These are phyloP conservation scores for Alternaria arbusti DNA, from an alignment of 2,329 filamentous ascomycete genomes.

Conservation along the genomic window DNA sequence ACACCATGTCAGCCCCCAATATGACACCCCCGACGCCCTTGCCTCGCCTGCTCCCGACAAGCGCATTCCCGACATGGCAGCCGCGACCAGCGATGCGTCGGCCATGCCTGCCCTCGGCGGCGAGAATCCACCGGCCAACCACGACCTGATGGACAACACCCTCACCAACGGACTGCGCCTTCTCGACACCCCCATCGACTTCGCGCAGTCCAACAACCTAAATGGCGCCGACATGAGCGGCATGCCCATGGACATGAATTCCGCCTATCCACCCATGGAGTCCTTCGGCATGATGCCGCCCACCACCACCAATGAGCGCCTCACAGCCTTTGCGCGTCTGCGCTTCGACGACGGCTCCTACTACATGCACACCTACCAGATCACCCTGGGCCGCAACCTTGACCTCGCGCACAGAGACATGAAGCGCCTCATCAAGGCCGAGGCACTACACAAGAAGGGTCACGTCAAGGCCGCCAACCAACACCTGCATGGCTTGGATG, in stretches of 20 bases:
- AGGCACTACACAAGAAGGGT: slow-evolving; percentile 33
- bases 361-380: slow-evolving; percentile 76
- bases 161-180: slow-evolving; percentile 17
- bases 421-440: slow-evolving; percentile 54
- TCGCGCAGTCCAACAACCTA: slow-evolving; percentile 19
- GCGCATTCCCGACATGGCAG: slow-evolving; percentile 36
- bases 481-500: slow-evolving; percentile 17
- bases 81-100: slow-evolving; percentile 32
- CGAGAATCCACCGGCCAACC: slow-evolving; percentile 22
- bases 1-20: slow-evolving; percentile 30
- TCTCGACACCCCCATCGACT: slow-evolving; percentile 32
- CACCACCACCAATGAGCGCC: slow-evolving; percentile 42
- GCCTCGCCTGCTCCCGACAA: slow-evolving; percentile 24
- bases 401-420: slow-evolving; percentile 55
- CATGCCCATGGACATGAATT: slow-evolving; percentile 19
- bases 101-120: slow-evolving; percentile 11
- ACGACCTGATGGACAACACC: slow-evolving; percentile 2
- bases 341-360: slow-evolving; percentile 78
- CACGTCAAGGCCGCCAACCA: slow-evolving; percentile 33
- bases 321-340: slow-evolving; percentile 69
- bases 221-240: slow-evolving; percentile 15
- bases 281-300: slow-evolving; percentile 4
- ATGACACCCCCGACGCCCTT: slow-evolving; percentile 30
- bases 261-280: slow-evolving; percentile 16
- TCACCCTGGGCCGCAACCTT: slow-evolving; percentile 75